Percentiles rank a stretch among this genome's conserved stretches.
phyloP scores from a whole-genome alignment of 2,329 filamentous ascomycete genomes.

The Chaetomiaceae sp. region DNA sequence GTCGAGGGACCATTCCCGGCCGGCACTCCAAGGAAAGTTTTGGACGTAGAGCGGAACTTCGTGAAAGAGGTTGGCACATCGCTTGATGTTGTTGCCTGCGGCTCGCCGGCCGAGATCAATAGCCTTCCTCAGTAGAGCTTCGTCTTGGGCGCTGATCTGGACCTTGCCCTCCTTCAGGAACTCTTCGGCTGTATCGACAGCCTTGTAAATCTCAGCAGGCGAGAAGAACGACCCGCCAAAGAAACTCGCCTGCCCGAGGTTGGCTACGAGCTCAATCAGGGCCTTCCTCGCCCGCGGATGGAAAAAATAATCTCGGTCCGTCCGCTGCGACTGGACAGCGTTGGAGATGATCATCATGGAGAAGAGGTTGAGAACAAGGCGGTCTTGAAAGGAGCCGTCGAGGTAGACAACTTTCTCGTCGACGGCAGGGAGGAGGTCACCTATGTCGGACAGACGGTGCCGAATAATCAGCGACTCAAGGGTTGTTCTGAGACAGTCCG shows the following conservation, averaged over 20 bases:
- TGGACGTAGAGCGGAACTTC: slow-evolving; percentile 72
- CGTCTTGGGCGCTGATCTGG: slow-evolving; percentile 56
- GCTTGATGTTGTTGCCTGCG: slow-evolving; percentile 57
- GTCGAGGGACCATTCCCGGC: slow-evolving; percentile 64
- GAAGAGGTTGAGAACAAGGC: slow-evolving; percentile 77
- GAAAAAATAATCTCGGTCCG: slow-evolving; percentile 84
- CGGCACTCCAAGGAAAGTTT: slow-evolving; percentile 58
- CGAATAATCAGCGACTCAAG: slow-evolving; percentile 79
- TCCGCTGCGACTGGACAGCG: slow-evolving; percentile 79
- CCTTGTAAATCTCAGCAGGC: slow-evolving; percentile 54
- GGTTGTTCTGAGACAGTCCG: slow-evolving; percentile 60
- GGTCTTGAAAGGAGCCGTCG: slow-evolving; percentile 80
- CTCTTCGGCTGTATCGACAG: slow-evolving; percentile 59
- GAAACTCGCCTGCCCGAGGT: slow-evolving; percentile 78
- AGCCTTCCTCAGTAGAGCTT: slow-evolving; percentile 54
- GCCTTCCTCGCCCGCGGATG: slow-evolving; percentile 66
- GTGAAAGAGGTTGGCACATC: slow-evolving; percentile 62
- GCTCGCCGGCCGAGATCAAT: slow-evolving; percentile 61
- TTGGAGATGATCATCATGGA: slow-evolving; percentile 81
- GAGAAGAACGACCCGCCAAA: slow-evolving; percentile 77
- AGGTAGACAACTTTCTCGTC: slow-evolving; percentile 67
- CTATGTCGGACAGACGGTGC: slow-evolving; percentile 69
- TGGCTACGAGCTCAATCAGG: slow-evolving; percentile 65
- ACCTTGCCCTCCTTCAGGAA: slow-evolving; percentile 63
- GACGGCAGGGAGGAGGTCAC: slow-evolving; percentile 63